phyloP scores from a whole-genome alignment of 1,284 basidiomycete species.

The Bjerkandera adusta region DNA sequence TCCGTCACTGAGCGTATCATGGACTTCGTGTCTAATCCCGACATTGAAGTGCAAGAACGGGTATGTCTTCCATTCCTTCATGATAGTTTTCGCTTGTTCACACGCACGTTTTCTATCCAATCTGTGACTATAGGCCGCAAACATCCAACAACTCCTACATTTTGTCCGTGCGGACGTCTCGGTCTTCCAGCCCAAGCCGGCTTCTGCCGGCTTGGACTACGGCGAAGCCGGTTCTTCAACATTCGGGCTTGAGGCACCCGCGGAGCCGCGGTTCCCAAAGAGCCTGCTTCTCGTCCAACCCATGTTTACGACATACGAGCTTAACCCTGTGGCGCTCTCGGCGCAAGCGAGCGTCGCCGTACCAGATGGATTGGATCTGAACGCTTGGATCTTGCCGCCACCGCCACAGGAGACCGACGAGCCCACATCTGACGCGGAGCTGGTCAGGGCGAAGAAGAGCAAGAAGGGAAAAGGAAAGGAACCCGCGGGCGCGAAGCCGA shows the following conservation, averaged over 20 bases:
- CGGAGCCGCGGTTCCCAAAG: conserved; percentile 73
- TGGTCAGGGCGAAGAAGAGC: conserved; percentile 30
- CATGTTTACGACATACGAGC: conserved; percentile 76
- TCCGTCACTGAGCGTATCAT: conserved; percentile 55
- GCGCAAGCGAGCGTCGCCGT: conserved; percentile 82
- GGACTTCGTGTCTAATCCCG: conserved; percentile 53
- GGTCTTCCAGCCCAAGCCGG: conserved; percentile 46
- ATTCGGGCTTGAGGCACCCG: conserved; percentile 32
- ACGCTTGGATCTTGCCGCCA: conserved; percentile 78
- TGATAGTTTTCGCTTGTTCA: not conserved
- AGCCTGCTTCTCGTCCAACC: conserved; percentile 87
- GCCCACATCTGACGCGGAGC: conserved; percentile 30
- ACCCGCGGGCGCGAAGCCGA: conserved; percentile 18
- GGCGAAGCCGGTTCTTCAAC: conserved; percentile 34
- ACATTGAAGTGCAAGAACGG: conserved; percentile 91
- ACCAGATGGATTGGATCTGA: conserved; percentile 85
- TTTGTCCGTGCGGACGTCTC: conserved; percentile 83
- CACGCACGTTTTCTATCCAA: conserved; percentile 1
- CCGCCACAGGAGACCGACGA: conserved; percentile 40
- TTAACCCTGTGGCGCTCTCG: conserved; percentile 80
- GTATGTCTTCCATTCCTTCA: conserved; percentile 42
- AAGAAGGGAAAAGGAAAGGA: conserved; percentile 50
- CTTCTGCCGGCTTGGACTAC: conserved; percentile 33
- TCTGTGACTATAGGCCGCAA: conserved; percentile 58
- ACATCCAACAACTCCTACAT: conserved; percentile 75